Conservation (phyloP, 371 early-diverging fungal genomes). For the Mortierella sp. region DNA sequence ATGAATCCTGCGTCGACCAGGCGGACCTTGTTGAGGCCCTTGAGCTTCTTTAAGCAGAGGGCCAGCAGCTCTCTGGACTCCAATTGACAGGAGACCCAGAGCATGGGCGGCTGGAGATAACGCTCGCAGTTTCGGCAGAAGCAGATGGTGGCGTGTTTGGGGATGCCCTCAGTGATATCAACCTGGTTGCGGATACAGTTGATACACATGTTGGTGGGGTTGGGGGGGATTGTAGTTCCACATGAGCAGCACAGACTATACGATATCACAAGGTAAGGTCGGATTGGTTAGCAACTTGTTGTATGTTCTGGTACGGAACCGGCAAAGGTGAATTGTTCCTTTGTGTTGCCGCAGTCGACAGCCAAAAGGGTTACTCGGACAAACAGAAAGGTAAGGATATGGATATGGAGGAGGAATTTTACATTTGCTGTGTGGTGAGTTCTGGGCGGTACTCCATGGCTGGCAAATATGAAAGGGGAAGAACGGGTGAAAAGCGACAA, state of each 20-base stretch:
- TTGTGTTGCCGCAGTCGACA: constrained; percentile 7
- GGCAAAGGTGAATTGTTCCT: no score
- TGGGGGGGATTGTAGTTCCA: constrained; percentile 97
- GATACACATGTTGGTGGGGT: constrained; percentile 98
- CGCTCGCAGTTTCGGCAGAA: constrained; percentile 98
- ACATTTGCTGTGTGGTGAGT: constrained; percentile 47
- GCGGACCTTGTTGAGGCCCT: constrained; percentile 92
- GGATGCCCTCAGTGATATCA: constrained; percentile 98
- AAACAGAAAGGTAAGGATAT: background rate
- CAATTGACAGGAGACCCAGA: constrained; percentile 92
- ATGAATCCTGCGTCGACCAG: constrained; percentile 98
- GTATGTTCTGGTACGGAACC: no score
- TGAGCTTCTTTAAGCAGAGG: constrained; percentile 94
- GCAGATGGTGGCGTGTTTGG: constrained; percentile 94
- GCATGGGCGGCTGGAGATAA: constrained; percentile 96
- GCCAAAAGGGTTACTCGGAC: background rate
- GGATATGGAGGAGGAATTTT: background rate
- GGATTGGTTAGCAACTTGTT: background rate
- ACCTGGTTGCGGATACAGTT: constrained; percentile 97
- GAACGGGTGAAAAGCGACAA: background rate
- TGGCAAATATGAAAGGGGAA: background rate
- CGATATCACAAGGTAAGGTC: background rate
- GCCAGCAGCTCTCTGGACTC: constrained; percentile 97
- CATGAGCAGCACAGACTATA: constrained; percentile 94
- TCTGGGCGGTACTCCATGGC: constrained; percentile 47